These are phyloP conservation scores for Phascolomyces articulosus DNA, from an alignment of 371 early-diverging fungal species.

Conservation along the genomic window DNA sequence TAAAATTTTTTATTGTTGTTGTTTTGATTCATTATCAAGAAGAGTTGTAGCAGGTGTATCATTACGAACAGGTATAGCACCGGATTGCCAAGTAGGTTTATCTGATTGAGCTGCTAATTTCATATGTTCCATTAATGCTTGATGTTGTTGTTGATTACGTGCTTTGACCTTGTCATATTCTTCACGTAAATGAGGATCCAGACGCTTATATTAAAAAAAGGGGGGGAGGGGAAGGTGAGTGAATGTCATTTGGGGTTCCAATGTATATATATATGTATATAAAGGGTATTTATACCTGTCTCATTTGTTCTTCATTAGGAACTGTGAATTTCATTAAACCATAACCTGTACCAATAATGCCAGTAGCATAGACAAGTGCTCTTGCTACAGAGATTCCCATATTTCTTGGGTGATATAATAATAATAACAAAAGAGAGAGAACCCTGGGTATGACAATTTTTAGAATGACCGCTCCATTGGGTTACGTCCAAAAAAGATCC, in stretches of 20 bases:
- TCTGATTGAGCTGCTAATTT: conserved; percentile 41
- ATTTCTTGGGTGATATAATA: neutral
- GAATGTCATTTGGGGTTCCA: neutral
- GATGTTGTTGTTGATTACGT: conserved; percentile 25
- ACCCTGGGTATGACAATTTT: too few species aligned
- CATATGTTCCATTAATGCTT: conserved; percentile 41
- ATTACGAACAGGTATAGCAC: neutral
- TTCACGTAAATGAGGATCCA: conserved; percentile 34
- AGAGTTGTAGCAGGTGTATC: conserved; percentile 8
- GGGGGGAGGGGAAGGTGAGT: neutral
- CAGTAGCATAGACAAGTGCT: conserved; percentile 41
- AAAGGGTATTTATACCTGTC: conserved; percentile 35
- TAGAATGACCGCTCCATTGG: too few species aligned
- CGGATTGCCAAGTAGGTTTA: conserved; percentile 37
- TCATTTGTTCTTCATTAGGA: conserved; percentile 47
- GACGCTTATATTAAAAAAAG: conserved; percentile 21
- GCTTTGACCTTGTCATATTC: conserved; percentile 33
- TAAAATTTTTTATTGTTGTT: neutral
- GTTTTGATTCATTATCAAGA: too few species aligned
- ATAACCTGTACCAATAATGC: conserved; percentile 47
- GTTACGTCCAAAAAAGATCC: too few species aligned
- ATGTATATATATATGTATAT: too few species aligned
- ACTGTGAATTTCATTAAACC: conserved; percentile 51
- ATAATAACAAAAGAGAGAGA: too few species aligned
- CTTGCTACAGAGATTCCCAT: conserved; percentile 21